Conservation (phyloP, 164 flowering plant genomes). For the Nymphaea colorata region DNA sequence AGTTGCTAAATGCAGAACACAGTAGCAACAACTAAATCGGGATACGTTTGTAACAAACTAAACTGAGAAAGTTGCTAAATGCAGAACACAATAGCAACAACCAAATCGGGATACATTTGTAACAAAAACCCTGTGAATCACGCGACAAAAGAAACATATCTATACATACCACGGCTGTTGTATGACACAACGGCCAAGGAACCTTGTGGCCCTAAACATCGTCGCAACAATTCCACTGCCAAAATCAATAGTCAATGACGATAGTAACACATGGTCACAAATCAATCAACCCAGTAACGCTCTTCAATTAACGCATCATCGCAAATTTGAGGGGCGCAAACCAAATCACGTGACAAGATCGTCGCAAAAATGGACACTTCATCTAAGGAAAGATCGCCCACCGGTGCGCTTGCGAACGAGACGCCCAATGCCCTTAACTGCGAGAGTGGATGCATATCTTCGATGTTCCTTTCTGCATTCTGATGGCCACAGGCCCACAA, state of each 20-base stretch:
- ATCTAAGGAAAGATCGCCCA: constrained; percentile 99
- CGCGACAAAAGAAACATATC: background rate
- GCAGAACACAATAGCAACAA: too few relatives aligned
- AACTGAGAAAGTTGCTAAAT: background rate
- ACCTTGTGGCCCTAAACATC: constrained; percentile 96
- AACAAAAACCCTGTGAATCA: background rate
- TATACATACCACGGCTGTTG: constrained; percentile 78
- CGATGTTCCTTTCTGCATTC: constrained; percentile 36
- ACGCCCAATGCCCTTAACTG: constrained; percentile 57
- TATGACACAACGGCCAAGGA: constrained; percentile 93
- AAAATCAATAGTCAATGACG: constrained; percentile 1
- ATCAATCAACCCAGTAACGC: too few relatives aligned
- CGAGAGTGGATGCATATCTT: constrained; percentile 48
- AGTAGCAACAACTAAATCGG: background rate
- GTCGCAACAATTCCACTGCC: constrained; percentile 91
- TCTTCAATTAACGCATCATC: too few relatives aligned
- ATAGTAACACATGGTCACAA: too few relatives aligned
- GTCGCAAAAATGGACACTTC: background rate
- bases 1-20: background rate
- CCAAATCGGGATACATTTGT: background rate
- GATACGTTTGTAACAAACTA: background rate
- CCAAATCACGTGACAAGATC: too few relatives aligned
- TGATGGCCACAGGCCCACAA: background rate
- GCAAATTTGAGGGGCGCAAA: too few relatives aligned
- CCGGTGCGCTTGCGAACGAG: constrained; percentile 96